A percentile compares a stretch with the other conserved stretches of the same genome.
Conservation (phyloP, 371 early-diverging fungal genomes). For the Thermomucor indicae-seudaticae region DNA sequence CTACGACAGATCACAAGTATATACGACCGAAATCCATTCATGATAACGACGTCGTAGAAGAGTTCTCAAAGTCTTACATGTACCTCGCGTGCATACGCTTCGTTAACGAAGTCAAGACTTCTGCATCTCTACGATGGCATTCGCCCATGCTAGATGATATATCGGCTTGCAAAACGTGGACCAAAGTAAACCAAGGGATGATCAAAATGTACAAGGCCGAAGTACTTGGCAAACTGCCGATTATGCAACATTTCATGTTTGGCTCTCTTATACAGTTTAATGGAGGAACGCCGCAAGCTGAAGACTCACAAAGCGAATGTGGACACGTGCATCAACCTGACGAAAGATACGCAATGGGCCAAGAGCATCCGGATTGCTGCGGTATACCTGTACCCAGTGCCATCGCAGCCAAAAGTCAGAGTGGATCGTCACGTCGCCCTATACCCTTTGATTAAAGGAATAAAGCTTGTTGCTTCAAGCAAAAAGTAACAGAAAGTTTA, state of each 20-base stretch:
- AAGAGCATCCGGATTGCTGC: conserved; percentile 92
- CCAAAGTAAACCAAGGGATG: conserved; percentile 93
- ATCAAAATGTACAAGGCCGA: conserved; percentile 98
- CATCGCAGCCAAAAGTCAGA: conserved; percentile 64
- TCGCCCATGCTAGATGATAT: conserved; percentile 98
- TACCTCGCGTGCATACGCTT: conserved; percentile 91
- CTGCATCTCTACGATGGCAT: conserved; percentile 72
- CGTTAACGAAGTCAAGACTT: conserved; percentile 72
- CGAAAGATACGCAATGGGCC: conserved; percentile 85
- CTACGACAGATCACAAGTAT: conserved; percentile 75
- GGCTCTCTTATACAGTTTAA: conserved; percentile 68
- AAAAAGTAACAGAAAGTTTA: background rate
- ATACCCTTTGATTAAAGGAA: conserved; percentile 53
- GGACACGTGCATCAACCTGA: conserved; percentile 45
- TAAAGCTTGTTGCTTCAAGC: background rate
- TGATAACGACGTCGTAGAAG: conserved; percentile 75
- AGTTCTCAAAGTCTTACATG: conserved; percentile 84
- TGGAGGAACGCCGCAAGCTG: conserved; percentile 37
- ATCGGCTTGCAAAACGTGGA: conserved; percentile 88
- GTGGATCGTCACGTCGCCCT: conserved; percentile 23
- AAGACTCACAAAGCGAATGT: conserved; percentile 42
- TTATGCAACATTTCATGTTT: conserved; percentile 99
- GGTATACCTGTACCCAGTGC: conserved; percentile 94
- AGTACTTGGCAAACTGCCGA: conserved; percentile 94
- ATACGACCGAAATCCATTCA: conserved; percentile 88